phyloP scores from a whole-genome alignment of 805 yeast genomes.

The Cyberlindnera americana region DNA sequence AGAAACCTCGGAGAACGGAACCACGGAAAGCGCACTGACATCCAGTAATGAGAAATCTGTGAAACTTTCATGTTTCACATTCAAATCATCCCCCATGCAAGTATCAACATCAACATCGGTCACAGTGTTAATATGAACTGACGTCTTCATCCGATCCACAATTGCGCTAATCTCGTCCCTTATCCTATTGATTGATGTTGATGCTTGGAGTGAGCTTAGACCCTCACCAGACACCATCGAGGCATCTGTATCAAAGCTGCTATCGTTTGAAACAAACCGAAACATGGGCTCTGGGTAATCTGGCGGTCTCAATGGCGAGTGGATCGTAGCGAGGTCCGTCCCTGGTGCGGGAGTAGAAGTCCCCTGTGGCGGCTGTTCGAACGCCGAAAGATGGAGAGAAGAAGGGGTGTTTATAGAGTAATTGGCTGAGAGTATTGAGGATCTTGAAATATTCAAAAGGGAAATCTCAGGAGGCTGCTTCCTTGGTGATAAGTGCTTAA shows the following conservation, averaged over 20 bases:
- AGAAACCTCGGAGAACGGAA: conserved; percentile 1
- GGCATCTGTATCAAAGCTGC: conserved; percentile 8
- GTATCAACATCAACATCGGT: conserved; percentile 3
- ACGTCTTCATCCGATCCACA: conserved; percentile 12
- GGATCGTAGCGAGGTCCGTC: conserved; percentile 2
- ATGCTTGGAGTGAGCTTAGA: no score
- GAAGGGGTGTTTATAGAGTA: conserved; percentile 10
- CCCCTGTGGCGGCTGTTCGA: conserved; percentile 26
- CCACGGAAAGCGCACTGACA: conserved; percentile 8
- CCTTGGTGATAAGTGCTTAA: conserved; percentile 13
- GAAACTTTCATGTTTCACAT: neutral
- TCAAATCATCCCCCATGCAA: neutral
- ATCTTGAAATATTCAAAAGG: neutral
- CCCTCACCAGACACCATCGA: conserved; percentile 7
- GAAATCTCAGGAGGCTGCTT: neutral
- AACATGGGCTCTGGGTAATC: conserved; percentile 21
- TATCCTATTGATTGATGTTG: no score
- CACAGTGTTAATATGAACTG: neutral
- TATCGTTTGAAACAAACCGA: conserved; percentile 14
- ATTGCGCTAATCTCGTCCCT: conserved; percentile 22
- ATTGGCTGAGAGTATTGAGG: neutral
- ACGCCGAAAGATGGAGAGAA: conserved; percentile 27
- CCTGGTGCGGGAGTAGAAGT: conserved; percentile 27
- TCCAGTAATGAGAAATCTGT: conserved; percentile 8
- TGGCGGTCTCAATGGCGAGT: conserved; percentile 13